phyloP scores from a whole-genome alignment of 1,139 yeast species.

The Zygoascus sp. region DNA sequence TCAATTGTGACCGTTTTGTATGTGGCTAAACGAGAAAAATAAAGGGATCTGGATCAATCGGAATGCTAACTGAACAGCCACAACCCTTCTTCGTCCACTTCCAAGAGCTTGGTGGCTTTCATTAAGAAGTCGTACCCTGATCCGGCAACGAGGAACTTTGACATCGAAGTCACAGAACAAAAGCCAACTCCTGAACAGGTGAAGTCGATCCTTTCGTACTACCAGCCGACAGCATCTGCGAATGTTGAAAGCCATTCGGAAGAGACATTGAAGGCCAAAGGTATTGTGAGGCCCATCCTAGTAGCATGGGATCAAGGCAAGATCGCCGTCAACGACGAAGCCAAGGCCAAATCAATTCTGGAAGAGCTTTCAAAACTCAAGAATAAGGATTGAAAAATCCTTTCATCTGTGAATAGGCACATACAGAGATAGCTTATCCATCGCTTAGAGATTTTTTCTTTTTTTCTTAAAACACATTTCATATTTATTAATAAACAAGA shows the following conservation, averaged over 20 bases:
- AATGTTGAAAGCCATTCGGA: slow-evolving; percentile 2
- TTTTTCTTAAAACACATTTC: background rate
- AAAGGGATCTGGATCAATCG: background rate
- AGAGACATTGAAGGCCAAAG: slow-evolving; percentile 5
- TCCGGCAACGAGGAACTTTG: slow-evolving; percentile 28
- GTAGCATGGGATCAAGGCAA: slow-evolving; percentile 37
- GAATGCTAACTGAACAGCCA: slow-evolving; percentile 19
- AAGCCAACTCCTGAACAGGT: slow-evolving; percentile 34
- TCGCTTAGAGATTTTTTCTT: too few relatives aligned
- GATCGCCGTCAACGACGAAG: slow-evolving; percentile 37
- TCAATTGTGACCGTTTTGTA: slow-evolving; percentile 31
- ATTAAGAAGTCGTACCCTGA: slow-evolving; percentile 25
- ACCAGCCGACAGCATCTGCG: slow-evolving; percentile 9
- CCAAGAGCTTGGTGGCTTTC: slow-evolving; percentile 21
- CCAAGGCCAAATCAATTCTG: slow-evolving; percentile 36
- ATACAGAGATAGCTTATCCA: too few relatives aligned
- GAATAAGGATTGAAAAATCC: background rate
- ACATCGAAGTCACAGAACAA: slow-evolving; percentile 32
- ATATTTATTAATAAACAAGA: slow-evolving; percentile 17
- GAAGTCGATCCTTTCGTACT: slow-evolving; percentile 22
- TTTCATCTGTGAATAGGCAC: too few relatives aligned
- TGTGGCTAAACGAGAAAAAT: slow-evolving; percentile 15
- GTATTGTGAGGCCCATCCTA: slow-evolving; percentile 32
- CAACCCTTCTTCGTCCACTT: slow-evolving; percentile 25
- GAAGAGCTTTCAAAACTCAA: slow-evolving; percentile 23